Evolutionary conservation across 768 basidiomycete genomes (phyloP), one percentile per base, ranked within the genome.

Genomic region (Suillus decipiens): DNA sequence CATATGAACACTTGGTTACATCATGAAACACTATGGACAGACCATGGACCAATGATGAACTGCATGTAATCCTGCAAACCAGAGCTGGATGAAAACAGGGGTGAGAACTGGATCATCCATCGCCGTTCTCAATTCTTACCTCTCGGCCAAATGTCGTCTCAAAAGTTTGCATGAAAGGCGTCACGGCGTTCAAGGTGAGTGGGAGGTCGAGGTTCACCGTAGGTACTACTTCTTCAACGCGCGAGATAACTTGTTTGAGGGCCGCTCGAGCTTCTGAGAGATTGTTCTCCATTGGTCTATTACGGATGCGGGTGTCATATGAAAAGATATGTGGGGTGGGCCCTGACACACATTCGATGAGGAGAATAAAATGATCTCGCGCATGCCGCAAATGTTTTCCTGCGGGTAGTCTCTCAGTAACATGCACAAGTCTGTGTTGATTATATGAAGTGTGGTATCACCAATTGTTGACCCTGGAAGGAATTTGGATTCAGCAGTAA

Each of bases 31-130:
- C 15, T 19, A 48, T 33, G 24, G 15, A 68, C 83, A 67, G 71
- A 91, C 90, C 89, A 93, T 93, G 22, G 91, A 92, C 91, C 91
- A 95, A 71, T 95, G 93, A 75, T 95, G 93, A 31, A 95, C 89
- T 48, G 92, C 92, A 70, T 95, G 93, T 37, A 95, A 76, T 28
- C 82, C 86, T n/a, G 86, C 84, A 73, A 95, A 95, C 93, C 93
- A 95, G 19, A 95, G 76, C 92, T 93, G 59, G 37, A 68, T 54
- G 48, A 42, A 36, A 14, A 47, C 39, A 53, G 43, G 66, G 67
- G 45, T 67, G 63, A 63, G 58, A 43, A 14, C 28, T 28, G 28
- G 47, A 10, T 5, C 17, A 2, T 47, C 45, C 15, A 39, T 17
- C 6, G 17, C 5, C 24, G 36, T 34, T 28, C 42, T 28, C 11